These are phyloP conservation scores for Phytophthora boehmeriae DNA, from an alignment of 352 stramenopile species.

Conservation along the genomic window DNA sequence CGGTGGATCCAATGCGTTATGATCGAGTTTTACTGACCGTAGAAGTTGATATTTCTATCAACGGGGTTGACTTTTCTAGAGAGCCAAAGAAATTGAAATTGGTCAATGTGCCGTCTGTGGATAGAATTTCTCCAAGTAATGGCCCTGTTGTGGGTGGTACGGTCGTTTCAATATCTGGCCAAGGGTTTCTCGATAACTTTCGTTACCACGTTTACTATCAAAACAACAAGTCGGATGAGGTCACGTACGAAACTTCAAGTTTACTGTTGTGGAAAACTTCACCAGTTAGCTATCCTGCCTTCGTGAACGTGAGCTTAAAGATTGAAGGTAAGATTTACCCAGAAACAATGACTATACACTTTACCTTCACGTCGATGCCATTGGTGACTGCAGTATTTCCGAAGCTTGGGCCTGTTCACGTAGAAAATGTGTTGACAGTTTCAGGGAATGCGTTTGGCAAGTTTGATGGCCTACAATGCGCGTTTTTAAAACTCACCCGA, in stretches of 20 bases:
- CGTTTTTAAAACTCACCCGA: constrained; percentile 7
- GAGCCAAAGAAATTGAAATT: constrained; percentile 7
- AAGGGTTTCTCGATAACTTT: constrained; percentile 27
- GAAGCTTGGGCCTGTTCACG: constrained; percentile 16
- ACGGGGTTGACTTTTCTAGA: constrained; percentile 36
- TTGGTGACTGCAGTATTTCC: constrained; percentile 12
- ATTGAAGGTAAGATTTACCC: constrained; percentile 17
- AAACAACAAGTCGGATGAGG: constrained; percentile 2
- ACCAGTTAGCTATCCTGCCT: not conserved
- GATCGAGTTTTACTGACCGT: constrained; percentile 3
- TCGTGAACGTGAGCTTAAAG: constrained; percentile 3
- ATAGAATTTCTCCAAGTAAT: constrained; percentile 21
- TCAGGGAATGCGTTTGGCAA: constrained; percentile 27
- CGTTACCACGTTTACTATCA: constrained; percentile 22
- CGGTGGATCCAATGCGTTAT: constrained; percentile 21
- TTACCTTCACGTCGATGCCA: constrained; percentile 25
- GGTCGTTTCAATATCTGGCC: constrained; percentile 21
- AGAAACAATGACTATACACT: constrained; percentile 15
- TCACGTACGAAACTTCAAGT: constrained; percentile 24
- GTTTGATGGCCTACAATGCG: constrained; percentile 26
- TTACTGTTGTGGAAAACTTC: constrained; percentile 30
- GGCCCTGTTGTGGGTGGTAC: constrained; percentile 29
- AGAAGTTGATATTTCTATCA: constrained; percentile 33
- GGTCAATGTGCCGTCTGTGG: constrained; percentile 18
- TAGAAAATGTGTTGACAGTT: constrained; percentile 25